Evolutionary conservation across 148 eudicot genomes (phyloP).

Genomic region (Tetragonia tetragonoides): DNA sequence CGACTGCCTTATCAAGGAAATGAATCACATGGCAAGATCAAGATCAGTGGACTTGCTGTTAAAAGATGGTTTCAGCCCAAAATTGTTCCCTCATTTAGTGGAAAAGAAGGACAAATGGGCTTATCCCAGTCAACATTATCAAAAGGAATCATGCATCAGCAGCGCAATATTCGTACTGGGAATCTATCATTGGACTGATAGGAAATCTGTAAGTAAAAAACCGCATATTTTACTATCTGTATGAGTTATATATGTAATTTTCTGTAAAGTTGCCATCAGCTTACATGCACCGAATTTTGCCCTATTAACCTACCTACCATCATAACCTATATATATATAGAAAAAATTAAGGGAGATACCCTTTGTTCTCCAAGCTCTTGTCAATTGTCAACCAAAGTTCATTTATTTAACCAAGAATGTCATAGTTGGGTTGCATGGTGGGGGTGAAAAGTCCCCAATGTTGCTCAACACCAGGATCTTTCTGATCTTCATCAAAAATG

Average conservation of each 20-base stretch:
- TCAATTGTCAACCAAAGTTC: neutral
- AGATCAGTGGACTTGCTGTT: conserved; percentile 58
- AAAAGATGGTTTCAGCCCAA: conserved; percentile 86
- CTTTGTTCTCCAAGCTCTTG: neutral
- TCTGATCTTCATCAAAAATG: conserved; percentile 31
- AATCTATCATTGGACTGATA: conserved; percentile 56
- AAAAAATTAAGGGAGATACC: neutral
- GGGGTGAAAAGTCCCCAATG: conserved; percentile 37
- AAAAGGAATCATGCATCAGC: conserved; percentile 62
- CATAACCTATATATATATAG: neutral
- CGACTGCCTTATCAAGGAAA: conserved; percentile 69
- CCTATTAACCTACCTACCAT: conserved; percentile 4
- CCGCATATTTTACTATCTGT: neutral
- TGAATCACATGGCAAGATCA: conserved; percentile 85
- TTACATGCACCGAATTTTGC: conserved; percentile 23
- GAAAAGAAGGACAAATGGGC: conserved; percentile 38
- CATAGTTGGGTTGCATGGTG: conserved; percentile 25
- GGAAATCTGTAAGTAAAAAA: conserved; percentile 22
- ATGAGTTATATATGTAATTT: conserved; percentile 20
- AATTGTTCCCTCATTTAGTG: conserved; percentile 38
- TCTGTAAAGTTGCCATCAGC: neutral
- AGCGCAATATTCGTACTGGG: conserved; percentile 70
- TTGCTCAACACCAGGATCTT: conserved; percentile 32
- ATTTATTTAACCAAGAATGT: conserved; percentile 1
- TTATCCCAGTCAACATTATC: conserved; percentile 54